Evolutionary conservation across 164 flowering plant genomes (phyloP).

Genomic region (Vitis amurensis): DNA sequence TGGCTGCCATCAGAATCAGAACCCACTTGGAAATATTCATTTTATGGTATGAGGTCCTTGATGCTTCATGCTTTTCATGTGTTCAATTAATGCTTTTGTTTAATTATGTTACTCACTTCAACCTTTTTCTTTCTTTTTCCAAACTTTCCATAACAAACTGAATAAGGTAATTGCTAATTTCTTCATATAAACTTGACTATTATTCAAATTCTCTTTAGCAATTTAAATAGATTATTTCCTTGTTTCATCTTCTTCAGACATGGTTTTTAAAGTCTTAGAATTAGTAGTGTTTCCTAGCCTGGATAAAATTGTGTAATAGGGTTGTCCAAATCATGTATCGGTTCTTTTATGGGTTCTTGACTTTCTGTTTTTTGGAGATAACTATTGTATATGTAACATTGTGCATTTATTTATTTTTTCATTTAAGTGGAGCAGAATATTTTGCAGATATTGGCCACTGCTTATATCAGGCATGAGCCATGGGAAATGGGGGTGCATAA

Average conservation of each 20-base stretch:
- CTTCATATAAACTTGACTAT: neutral
- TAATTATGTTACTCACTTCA: constrained; percentile 8
- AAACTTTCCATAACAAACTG: constrained; percentile 95
- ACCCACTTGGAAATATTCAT: constrained; percentile 89
- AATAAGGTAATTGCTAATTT: constrained; percentile 66
- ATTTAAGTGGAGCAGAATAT: no score
- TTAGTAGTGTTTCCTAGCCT: neutral
- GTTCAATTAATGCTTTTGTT: neutral
- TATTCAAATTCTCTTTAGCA: neutral
- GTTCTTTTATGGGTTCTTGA: neutral
- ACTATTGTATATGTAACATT: no score
- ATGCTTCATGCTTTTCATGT: constrained; percentile 1
- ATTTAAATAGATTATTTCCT: neutral
- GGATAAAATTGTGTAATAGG: neutral
- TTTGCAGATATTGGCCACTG: constrained; percentile 82
- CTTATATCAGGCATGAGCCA: constrained; percentile 82
- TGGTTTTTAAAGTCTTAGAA: neutral
- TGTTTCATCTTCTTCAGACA: constrained; percentile 1
- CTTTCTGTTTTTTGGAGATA: no score
- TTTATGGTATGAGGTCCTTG: constrained; percentile 73
- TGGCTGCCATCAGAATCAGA: constrained; percentile 79
- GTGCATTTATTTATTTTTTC: no score
- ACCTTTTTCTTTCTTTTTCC: constrained; percentile 17
- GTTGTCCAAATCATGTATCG: no score
- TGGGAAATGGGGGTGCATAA: constrained; percentile 99